These are phyloP conservation scores for Elsinoe perseae DNA, from an alignment of 2,329 filamentous ascomycete species.

Conservation along the genomic window DNA sequence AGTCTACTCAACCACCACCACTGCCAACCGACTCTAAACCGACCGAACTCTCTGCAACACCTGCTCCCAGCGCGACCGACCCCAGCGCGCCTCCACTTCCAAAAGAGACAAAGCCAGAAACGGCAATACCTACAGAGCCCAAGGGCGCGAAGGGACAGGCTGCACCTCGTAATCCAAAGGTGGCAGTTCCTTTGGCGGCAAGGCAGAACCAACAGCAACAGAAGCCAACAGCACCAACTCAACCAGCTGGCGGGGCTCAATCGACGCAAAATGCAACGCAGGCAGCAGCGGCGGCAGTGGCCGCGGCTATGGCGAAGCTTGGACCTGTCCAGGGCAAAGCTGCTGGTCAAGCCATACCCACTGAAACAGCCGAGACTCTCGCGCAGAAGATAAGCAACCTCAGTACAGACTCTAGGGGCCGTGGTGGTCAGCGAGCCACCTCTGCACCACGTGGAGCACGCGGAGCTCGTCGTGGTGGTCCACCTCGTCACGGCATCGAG, in stretches of 20 bases:
- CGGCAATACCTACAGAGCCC: constrained; percentile 37
- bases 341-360: constrained; percentile 25
- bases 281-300: constrained; percentile 68
- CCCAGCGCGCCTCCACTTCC: constrained; percentile 53
- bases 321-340: constrained; percentile 27
- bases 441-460: constrained; percentile 31
- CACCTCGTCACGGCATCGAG: constrained; percentile 51
- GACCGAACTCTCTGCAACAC: constrained; percentile 31
- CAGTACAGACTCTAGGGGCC: constrained; percentile 47
- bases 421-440: constrained; percentile 30
- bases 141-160: constrained; percentile 33
- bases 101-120: constrained; percentile 60
- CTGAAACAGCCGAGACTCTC: constrained; percentile 58
- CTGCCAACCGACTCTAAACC: constrained; percentile 24
- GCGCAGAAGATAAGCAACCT: constrained; percentile 70
- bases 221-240: constrained; percentile 17
- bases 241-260: constrained; percentile 17
- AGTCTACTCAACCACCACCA: constrained; percentile 20
- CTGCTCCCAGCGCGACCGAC: constrained; percentile 36
- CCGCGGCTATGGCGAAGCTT: constrained; percentile 70
- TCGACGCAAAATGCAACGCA: constrained; percentile 57
- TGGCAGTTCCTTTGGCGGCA: constrained; percentile 53
- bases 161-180: constrained; percentile 42
- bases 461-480: constrained; percentile 36
- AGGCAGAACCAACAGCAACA: constrained; percentile 14